Conservation (phyloP, 441 rosid species). For the Pelargonium fulgidum region DNA sequence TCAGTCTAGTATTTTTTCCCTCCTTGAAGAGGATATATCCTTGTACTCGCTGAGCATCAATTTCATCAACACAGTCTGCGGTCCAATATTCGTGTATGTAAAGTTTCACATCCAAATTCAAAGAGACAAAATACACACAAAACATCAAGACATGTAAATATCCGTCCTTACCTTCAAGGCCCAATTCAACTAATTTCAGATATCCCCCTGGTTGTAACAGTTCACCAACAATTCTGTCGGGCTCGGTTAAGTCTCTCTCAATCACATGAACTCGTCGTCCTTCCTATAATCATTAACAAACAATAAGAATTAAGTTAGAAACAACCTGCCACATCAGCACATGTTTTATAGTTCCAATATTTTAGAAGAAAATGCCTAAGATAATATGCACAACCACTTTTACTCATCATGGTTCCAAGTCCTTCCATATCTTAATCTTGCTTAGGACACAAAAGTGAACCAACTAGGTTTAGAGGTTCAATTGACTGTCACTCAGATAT, state of each 20-base stretch:
- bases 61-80: conserved; percentile 6
- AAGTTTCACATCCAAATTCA: background rate
- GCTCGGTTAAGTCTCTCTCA: conserved; percentile 11
- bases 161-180: conserved; percentile 3
- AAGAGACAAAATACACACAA: too few relatives aligned
- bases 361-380: background rate
- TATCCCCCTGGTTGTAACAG: conserved; percentile 11
- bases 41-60: conserved; percentile 16
- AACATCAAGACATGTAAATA: background rate
- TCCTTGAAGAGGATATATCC: conserved; percentile 22
- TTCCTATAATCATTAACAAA: background rate
- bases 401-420: background rate
- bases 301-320: background rate
- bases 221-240: conserved; percentile 11
- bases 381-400: background rate
- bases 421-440: background rate
- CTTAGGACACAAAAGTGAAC: background rate
- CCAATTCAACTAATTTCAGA: conserved; percentile 7
- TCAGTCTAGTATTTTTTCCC: conserved; percentile 14
- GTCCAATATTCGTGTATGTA: background rate
- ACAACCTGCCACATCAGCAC: background rate
- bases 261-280: conserved; percentile 10
- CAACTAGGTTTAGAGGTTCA: background rate
- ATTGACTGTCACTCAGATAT: background rate
- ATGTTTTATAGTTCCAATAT: background rate